Evolutionary conservation across 2,329 filamentous ascomycete genomes (phyloP).

Genomic region (Huntiella bhutanensis): DNA sequence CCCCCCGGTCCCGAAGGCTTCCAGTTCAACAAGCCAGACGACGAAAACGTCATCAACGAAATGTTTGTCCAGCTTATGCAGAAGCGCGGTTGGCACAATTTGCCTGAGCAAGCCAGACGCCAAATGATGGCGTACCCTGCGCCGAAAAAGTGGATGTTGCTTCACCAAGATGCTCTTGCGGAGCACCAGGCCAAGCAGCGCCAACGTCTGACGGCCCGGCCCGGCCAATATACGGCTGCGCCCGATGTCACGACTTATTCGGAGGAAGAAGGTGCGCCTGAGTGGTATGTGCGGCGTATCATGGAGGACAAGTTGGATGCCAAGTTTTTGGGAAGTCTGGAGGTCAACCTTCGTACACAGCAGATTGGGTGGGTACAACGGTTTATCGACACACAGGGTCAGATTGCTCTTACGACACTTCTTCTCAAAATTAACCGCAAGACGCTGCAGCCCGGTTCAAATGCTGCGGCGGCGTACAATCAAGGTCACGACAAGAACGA

Average conservation of each 20-base stretch:
- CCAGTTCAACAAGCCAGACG: slow-evolving; percentile 52
- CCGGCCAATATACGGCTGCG: slow-evolving; percentile 46
- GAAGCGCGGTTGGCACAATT: slow-evolving; percentile 90
- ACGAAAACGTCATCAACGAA: slow-evolving; percentile 71
- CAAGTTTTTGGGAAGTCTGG: slow-evolving; percentile 80
- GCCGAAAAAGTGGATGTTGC: slow-evolving; percentile 91
- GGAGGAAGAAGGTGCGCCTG: slow-evolving; percentile 87
- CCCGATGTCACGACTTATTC: slow-evolving; percentile 56
- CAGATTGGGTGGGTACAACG: slow-evolving; percentile 94
- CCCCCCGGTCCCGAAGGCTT: slow-evolving; percentile 30
- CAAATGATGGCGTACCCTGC: slow-evolving; percentile 95
- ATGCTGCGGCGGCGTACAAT: slow-evolving; percentile 26
- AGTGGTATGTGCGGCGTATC: slow-evolving; percentile 94
- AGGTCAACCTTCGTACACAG: slow-evolving; percentile 87
- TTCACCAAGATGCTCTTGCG: slow-evolving; percentile 83
- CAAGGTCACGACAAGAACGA: slow-evolving; percentile 48
- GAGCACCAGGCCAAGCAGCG: slow-evolving; percentile 93
- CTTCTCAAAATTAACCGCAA: slow-evolving; percentile 85
- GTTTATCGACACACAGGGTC: slow-evolving; percentile 93
- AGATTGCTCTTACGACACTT: slow-evolving; percentile 86
- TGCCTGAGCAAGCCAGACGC: slow-evolving; percentile 80
- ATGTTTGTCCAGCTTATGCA: slow-evolving; percentile 92
- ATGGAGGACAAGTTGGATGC: slow-evolving; percentile 88
- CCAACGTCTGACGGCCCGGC: slow-evolving; percentile 53
- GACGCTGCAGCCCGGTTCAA: slow-evolving; percentile 51